phyloP scores from a whole-genome alignment of 768 basidiomycete species.

The Boletus tylopilopsis region DNA sequence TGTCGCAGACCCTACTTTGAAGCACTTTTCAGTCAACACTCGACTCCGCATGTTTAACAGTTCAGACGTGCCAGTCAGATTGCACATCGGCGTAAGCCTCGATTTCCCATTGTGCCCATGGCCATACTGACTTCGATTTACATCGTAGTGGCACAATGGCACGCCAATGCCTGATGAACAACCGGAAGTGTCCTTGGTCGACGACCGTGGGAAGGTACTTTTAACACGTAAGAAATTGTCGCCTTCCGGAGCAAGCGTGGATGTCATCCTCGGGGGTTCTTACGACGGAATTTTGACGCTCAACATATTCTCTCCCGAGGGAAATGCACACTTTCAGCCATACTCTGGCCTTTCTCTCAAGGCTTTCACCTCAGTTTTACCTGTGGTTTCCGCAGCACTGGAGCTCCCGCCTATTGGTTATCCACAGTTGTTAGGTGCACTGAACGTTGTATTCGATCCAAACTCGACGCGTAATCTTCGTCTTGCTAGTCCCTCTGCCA shows the following conservation, averaged over 20 bases:
- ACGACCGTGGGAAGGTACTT: neutral
- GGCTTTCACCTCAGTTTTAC: no score
- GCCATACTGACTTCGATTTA: neutral
- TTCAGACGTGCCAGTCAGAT: neutral
- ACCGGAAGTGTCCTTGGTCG: slow-evolving; percentile 5
- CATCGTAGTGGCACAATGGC: slow-evolving; percentile 2
- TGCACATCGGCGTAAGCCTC: neutral
- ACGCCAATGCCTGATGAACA: neutral
- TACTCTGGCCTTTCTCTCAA: slow-evolving; percentile 8
- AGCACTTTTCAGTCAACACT: slow-evolving; percentile 4
- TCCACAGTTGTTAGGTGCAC: slow-evolving; percentile 3
- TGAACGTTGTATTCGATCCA: slow-evolving; percentile 10
- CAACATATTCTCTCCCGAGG: slow-evolving; percentile 1
- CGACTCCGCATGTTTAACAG: slow-evolving; percentile 6
- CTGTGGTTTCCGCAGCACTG: no score
- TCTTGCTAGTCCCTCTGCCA: slow-evolving; percentile 6
- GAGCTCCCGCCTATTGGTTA: no score
- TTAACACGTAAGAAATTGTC: neutral
- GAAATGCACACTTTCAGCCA: neutral
- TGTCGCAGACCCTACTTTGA: slow-evolving; percentile 9
- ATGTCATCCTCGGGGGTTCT: neutral
- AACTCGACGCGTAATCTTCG: slow-evolving; percentile 12
- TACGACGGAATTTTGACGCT: slow-evolving; percentile 7
- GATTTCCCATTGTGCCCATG: neutral
- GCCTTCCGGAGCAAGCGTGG: neutral